A percentile compares a stretch with the other conserved stretches of the same genome.
These are phyloP conservation scores for Ophiostoma ulmi DNA, from an alignment of 2,329 filamentous ascomycete genomes.

Conservation along the genomic window DNA sequence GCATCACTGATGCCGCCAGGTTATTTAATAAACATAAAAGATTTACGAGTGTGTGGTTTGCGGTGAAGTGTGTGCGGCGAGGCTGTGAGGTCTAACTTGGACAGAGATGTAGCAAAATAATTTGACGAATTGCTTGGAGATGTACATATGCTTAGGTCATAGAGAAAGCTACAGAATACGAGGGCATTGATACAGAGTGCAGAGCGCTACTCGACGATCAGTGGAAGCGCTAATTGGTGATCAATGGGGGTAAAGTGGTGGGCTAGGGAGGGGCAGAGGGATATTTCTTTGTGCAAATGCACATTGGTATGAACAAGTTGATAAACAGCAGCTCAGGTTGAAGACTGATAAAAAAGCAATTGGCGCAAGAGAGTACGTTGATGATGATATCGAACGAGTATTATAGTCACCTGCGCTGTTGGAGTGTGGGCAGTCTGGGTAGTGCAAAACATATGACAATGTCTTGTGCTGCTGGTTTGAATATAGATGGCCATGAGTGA, in stretches of 20 bases:
- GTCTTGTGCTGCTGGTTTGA: not conserved
- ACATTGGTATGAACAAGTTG: not conserved
- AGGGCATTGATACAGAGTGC: not conserved
- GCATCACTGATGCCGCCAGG: not conserved
- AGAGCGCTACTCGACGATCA: slow-evolving; percentile 5
- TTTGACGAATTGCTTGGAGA: no score
- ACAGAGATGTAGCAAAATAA: no score
- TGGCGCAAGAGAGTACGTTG: not conserved
- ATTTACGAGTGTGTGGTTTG: no score
- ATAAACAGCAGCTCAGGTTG: not conserved
- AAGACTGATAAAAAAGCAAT: not conserved
- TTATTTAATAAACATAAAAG: no score
- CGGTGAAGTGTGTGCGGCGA: no score
- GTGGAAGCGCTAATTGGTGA: slow-evolving; percentile 16
- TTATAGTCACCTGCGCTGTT: no score
- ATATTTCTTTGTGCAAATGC: not conserved
- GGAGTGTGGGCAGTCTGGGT: not conserved
- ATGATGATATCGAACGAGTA: not conserved
- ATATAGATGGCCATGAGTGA: not conserved
- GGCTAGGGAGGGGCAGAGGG: slow-evolving; percentile 7
- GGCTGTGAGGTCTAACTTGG: no score
- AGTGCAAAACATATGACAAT: not conserved
- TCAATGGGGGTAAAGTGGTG: not conserved
- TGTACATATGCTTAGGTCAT: not conserved
- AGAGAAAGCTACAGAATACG: not conserved